Base-by-base conservation (phyloP, 2,329 filamentous ascomycete species). In the Zymoseptoria ardabiliae region DNA sequence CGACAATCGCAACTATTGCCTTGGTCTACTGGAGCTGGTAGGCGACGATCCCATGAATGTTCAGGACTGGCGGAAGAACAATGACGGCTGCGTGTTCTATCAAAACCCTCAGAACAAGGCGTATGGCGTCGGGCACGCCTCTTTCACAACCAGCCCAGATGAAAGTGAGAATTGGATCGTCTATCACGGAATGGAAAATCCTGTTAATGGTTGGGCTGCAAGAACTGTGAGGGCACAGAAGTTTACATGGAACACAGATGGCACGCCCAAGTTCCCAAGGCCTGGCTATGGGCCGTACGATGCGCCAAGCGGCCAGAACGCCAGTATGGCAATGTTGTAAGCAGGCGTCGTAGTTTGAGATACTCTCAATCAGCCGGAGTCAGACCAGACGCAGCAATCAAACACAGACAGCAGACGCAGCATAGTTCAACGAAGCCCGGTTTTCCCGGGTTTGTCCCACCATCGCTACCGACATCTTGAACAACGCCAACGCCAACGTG, bases 1-100 rank as follows among this genome's bases (percentile, higher is more conserved):
- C n/a, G 78, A 81, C 63, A 82, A 80, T 60, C 72, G 77, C 2
- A 81, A 81, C 68, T 82, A 82, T 70, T 82, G 79, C 62, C 76
- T 81, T 22, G 79, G 77, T 2, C 76, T 78, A 63, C 71, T 81
- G 19, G 79, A 81, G 66, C 74, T 81, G 1, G 68, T 79, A 2
- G 79, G 78, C 21, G 67, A 74, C 20, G 76, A 81, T 58, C 79
- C 79, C 0, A 79, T 82, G 77, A 76, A 80, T 59, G 71, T 72
- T 5, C 65, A 73, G 21, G 76, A 78, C 60, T 81, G 79, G 79
- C 67, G 69, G 20, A 82, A 82, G 69, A 71, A 78, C 61, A 73
- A 74, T 49, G 73, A 73, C 3, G 75, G 75, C 58, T 79, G 70
- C 69, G 73, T 81, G 11, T 81, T 81, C 66, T 79, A 79, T 61